A percentile compares a stretch with the other conserved stretches of the same genome.
Evolutionary conservation across 106 monocot species (phyloP).

Genomic region (Hemerocallis citrina): DNA sequence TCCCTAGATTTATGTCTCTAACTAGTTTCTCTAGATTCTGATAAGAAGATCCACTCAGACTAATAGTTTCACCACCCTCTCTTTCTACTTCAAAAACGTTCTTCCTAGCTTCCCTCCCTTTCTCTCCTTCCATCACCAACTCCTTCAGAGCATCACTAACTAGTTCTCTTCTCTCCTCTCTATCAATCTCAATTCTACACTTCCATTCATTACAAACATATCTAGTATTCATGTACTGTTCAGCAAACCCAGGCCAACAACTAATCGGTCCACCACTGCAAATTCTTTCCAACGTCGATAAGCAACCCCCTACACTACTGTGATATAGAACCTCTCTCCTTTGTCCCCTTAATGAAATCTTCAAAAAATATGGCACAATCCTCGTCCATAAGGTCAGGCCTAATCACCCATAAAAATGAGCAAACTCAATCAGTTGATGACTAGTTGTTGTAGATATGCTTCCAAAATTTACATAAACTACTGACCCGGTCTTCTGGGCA

Average conservation of each 20-base stretch:
- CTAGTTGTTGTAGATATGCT: conserved; percentile 8
- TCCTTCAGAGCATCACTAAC: neutral
- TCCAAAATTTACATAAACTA: conserved; percentile 23
- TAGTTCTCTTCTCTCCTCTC: neutral
- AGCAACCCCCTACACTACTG: too few relatives aligned
- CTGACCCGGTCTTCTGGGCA: neutral
- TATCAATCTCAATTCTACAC: neutral
- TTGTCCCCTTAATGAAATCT: too few relatives aligned
- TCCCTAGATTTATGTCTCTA: too few relatives aligned
- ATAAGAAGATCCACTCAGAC: neutral
- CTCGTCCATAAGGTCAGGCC: too few relatives aligned
- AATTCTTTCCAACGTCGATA: too few relatives aligned
- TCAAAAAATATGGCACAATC: too few relatives aligned
- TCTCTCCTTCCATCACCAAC: neutral
- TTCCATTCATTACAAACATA: neutral
- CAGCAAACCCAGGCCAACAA: neutral
- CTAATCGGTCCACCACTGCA: too few relatives aligned
- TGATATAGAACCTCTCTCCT: too few relatives aligned
- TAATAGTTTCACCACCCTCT: neutral
- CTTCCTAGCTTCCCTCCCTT: neutral
- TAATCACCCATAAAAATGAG: too few relatives aligned
- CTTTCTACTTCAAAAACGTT: neutral
- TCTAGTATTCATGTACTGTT: neutral
- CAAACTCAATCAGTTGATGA: conserved; percentile 21
- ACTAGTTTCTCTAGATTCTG: too few relatives aligned